Base-by-base conservation (phyloP, 2,329 filamentous ascomycete genomes). In the Colletotrichum gigasporum region DNA sequence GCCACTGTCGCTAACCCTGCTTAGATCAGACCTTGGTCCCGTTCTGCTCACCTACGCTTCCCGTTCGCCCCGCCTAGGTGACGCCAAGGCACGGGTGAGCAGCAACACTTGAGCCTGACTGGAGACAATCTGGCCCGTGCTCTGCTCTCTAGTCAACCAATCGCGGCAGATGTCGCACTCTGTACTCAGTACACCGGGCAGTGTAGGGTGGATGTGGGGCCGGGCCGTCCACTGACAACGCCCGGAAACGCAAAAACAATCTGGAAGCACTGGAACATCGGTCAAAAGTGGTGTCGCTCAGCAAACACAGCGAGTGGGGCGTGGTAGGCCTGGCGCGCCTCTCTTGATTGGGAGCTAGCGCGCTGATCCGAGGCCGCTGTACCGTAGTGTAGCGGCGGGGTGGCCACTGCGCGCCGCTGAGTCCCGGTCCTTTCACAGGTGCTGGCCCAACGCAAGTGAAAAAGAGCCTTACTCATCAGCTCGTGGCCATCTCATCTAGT, bases 261-360 rank as follows among this genome's bases (percentile, higher is more conserved):
- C 45, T 59, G 24, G 39, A 59, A 63, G 55, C 18, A 39, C 47
- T 59, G 24, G 51, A 62, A 35, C 50, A 55, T 16, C 30, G 14
- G 41, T 22, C 16, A 12, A 58, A 47, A 47, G 60, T 60, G 55
- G 60, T 11, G 54, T 34, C n/a, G 3, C 6, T n/a, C n/a, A 42
- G n/a, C 37, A 34, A 3, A 30, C 10, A 11, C 16, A 16, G 10
- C 3, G 9, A 10, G 50, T 6, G 32, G 50, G 32, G 32, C 50
- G 10, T 32, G 16, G 28, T 37, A 32, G 30, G n/a, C 12, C 14
- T 14, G 55, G 9, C 8, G 5, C 14, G 6, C 20, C 18, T 37
- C 39, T 7, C 55, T 26, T 4, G 4, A 48, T 47, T 14, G 12
- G 30, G 55, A 2, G 7, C 7, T 53, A 53, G 55, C 39, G 37